Conservation (phyloP, 805 yeast species). For the Metschnikowia santaceciliae region DNA sequence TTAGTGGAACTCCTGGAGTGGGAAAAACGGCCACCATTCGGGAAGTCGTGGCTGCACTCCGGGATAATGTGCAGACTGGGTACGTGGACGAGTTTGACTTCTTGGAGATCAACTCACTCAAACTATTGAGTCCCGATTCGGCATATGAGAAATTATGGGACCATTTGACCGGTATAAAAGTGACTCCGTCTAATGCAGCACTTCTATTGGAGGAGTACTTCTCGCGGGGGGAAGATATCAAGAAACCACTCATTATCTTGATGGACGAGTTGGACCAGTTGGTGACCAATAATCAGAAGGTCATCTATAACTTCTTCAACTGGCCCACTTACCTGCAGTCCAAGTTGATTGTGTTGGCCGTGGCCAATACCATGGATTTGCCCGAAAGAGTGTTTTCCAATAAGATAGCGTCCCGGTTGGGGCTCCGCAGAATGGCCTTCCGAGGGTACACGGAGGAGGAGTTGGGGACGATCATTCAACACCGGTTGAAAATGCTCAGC, state of each 20-base stretch:
- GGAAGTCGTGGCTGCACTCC: slow-evolving; percentile 73
- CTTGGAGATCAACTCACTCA: slow-evolving; percentile 88
- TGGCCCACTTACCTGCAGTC: slow-evolving; percentile 91
- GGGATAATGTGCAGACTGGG: slow-evolving; percentile 26
- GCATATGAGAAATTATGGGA: slow-evolving; percentile 85
- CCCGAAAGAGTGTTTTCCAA: slow-evolving; percentile 87
- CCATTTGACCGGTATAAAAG: slow-evolving; percentile 54
- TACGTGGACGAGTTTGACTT: slow-evolving; percentile 53
- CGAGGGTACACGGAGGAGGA: slow-evolving; percentile 84
- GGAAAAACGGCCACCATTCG: slow-evolving; percentile 94
- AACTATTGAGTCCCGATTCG: slow-evolving; percentile 69
- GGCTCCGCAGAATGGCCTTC: slow-evolving; percentile 81
- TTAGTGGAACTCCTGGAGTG: slow-evolving; percentile 97
- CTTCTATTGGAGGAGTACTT: slow-evolving; percentile 70
- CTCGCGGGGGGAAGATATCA: slow-evolving; percentile 15
- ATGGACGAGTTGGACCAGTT: slow-evolving; percentile 94
- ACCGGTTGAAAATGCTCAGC: slow-evolving; percentile 52
- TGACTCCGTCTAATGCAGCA: slow-evolving; percentile 62
- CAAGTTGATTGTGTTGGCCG: slow-evolving; percentile 80
- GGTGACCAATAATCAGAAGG: slow-evolving; percentile 74
- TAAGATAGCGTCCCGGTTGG: slow-evolving; percentile 87
- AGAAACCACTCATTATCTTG: slow-evolving; percentile 63
- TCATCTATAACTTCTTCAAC: slow-evolving; percentile 93
- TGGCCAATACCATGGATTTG: slow-evolving; percentile 95
- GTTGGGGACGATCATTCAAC: slow-evolving; percentile 67